Evolutionary conservation across 805 yeast species (phyloP).

Genomic region (Yarrowia yakushimensis): DNA sequence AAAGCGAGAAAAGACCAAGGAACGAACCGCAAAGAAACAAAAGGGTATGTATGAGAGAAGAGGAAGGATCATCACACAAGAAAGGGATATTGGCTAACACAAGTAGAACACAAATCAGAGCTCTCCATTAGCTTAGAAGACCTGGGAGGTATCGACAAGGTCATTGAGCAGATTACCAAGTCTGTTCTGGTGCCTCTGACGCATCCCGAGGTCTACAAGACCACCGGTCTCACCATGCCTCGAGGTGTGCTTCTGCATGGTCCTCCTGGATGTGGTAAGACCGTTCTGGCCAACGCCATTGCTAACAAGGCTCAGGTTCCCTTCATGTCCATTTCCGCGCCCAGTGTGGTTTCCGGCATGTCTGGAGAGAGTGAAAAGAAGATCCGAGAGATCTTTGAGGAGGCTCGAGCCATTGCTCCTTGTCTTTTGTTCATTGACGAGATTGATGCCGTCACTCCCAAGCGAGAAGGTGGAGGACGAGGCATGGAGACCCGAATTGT

Average conservation of each 20-base stretch:
- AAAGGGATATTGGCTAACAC: constrained; percentile 28
- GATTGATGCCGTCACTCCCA: constrained; percentile 97
- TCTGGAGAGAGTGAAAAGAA: constrained; percentile 98
- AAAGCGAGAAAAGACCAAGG: constrained; percentile 27
- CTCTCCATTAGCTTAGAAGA: constrained; percentile 66
- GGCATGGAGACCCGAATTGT: constrained; percentile 98
- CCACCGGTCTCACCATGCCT: constrained; percentile 94
- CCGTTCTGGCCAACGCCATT: constrained; percentile 90
- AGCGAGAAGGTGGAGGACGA: constrained; percentile 95
- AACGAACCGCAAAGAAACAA: constrained; percentile 24
- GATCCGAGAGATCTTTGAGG: constrained; percentile 86
- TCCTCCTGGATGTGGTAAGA: constrained; percentile 99
- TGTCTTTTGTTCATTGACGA: constrained; percentile 92
- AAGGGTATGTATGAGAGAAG: constrained; percentile 27
- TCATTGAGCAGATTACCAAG: constrained; percentile 85
- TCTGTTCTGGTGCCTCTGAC: constrained; percentile 85
- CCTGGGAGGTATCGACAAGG: constrained; percentile 84
- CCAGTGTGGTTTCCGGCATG: constrained; percentile 97
- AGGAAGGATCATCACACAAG: background rate
- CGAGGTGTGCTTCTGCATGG: constrained; percentile 93
- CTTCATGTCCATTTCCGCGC: constrained; percentile 86
- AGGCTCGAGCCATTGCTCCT: constrained; percentile 86
- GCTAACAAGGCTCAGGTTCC: constrained; percentile 96
- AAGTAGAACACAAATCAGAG: constrained; percentile 45
- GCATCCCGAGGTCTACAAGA: constrained; percentile 84